Evolutionary conservation across 2,329 filamentous ascomycete genomes (phyloP), one percentile per base, ranked within the genome.

Genomic region (Trichophyton equinum): DNA sequence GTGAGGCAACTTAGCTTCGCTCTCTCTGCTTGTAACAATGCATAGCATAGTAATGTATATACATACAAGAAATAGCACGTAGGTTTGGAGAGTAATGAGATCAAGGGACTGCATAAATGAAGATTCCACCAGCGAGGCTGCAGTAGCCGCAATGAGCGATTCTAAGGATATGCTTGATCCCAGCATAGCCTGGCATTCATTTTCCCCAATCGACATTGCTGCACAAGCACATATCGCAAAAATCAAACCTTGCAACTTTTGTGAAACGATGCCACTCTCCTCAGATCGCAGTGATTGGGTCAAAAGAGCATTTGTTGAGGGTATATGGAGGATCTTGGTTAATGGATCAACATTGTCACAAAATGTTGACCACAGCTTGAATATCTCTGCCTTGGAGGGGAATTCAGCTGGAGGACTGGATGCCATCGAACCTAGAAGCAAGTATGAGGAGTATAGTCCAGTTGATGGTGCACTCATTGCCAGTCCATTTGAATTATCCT

Each of bases 321-420:
- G 87, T 1, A 86, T 81, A 68, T 92, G 88, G 25, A 89, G 83
- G 55, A 85, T 68, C 69, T 91, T 91, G 65, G 84, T 82, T 51
- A 90, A 71, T 0, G 88, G 87, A 67, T 91, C 87, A 60, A 91
- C 84, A 40, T 40, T 40, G 11, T 40, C 38, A 15, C 38, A 15
- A 40, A 40, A 40, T 6, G 15, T 4, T 40, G 38, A 15, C 38
- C 38, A 40, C 4, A 40, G 38, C 38, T 40, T 40, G 11, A 40
- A 40, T 11, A 40, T 40, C 38, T 40, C 38, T 15, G 38, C 1
- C 3, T 0, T 15, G 3, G 38, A 40, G 9, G 38, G 38, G 11
- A 40, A 40, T 40, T 40, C 15, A 13, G 38, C 38, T 15, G 38
- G 38, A 40, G 11, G 38, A 15, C 38, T 13, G 38, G 38, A 40